Conservation (phyloP, 2,329 filamentous ascomycete species). For the Hymenoscyphus scutula region DNA sequence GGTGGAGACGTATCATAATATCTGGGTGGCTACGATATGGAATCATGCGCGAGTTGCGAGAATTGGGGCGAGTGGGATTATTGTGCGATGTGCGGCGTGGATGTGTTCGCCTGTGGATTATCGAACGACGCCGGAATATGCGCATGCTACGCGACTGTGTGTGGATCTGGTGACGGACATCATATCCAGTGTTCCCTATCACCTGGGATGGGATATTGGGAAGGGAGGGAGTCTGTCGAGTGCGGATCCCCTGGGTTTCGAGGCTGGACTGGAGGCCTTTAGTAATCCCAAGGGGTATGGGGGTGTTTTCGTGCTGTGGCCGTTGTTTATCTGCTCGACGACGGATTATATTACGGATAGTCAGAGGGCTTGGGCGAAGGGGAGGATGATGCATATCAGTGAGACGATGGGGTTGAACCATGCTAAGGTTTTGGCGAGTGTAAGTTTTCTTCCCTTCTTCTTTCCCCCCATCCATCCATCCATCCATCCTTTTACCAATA, state of each 20-base stretch:
- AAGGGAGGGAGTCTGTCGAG: conserved; percentile 37
- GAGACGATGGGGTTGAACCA: conserved; percentile 57
- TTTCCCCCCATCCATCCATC: no score
- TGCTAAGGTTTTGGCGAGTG: conserved; percentile 53
- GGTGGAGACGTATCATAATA: conserved; percentile 57
- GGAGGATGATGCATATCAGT: conserved; percentile 53
- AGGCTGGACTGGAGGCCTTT: conserved; percentile 48
- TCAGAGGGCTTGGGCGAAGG: conserved; percentile 55
- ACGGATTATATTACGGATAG: conserved; percentile 60
- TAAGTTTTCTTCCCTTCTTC: conserved; percentile 40
- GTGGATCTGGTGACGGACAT: conserved; percentile 56
- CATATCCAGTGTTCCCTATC: conserved; percentile 59
- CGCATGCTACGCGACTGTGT: conserved; percentile 50
- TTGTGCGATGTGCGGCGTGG: conserved; percentile 61
- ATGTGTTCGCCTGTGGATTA: conserved; percentile 59
- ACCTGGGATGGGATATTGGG: conserved; percentile 57
- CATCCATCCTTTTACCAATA: no score
- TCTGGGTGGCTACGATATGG: conserved; percentile 57
- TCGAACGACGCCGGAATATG: conserved; percentile 60
- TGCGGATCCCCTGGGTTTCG: conserved; percentile 43
- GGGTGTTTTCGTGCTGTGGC: conserved; percentile 60
- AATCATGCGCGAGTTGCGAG: conserved; percentile 54
- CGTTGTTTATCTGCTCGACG: conserved; percentile 51
- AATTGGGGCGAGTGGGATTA: conserved; percentile 53
- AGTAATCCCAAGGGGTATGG: conserved; percentile 49